Conservation (phyloP, 768 basidiomycete species). For the Tulasnella sp. region DNA sequence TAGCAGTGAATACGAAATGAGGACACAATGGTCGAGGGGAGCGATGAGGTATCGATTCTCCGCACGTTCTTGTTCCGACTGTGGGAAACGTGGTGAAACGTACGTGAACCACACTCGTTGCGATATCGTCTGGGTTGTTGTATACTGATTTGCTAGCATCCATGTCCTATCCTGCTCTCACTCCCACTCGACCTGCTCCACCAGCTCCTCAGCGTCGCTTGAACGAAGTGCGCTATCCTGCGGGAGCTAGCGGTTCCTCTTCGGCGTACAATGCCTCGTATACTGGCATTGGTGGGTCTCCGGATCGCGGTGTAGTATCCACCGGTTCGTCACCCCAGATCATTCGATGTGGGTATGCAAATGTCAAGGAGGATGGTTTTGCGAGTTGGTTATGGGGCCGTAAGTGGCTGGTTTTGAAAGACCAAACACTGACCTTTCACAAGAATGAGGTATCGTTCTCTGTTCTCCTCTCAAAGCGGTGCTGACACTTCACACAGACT, state of each 20-base stretch:
- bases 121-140: no score
- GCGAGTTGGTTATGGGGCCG: constrained; percentile 84
- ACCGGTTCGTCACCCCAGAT: constrained; percentile 30
- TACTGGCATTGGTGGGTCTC: constrained; percentile 71
- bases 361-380: constrained; percentile 89
- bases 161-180: constrained; percentile 34
- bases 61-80: no score
- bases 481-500: not conserved
- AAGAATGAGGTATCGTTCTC: constrained; percentile 68
- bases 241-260: constrained; percentile 37
- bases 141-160: no score
- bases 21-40: no score
- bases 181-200: constrained; percentile 67
- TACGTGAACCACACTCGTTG: no score
- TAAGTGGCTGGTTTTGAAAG: constrained; percentile 80
- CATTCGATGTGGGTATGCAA: constrained; percentile 60
- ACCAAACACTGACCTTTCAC: constrained; percentile 65
- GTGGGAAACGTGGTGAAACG: no score
- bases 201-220: constrained; percentile 46
- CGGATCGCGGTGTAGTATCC: constrained; percentile 33
- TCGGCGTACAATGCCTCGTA: constrained; percentile 57
- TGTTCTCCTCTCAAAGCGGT: not conserved
- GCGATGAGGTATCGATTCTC: no score
- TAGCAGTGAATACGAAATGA: no score
- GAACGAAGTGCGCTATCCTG: constrained; percentile 37